Base-by-base conservation (phyloP, 179 eudicot genomes). In the Beta corolliflora region DNA sequence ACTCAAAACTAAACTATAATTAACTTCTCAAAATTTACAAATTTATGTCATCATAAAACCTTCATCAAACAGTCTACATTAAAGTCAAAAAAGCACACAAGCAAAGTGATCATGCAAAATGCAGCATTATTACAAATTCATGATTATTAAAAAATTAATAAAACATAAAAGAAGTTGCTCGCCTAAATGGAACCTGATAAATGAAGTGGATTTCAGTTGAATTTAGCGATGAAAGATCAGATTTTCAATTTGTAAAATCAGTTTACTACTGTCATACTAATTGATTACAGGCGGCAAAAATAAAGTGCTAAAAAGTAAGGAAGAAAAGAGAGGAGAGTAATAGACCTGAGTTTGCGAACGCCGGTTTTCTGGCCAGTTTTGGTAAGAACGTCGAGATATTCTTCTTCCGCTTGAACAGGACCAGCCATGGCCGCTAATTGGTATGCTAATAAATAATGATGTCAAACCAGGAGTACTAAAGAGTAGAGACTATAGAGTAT, bases 321-420 rank as follows among this genome's bases (percentile, higher is more conserved):
- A 36, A 58, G 16, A 7, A 13, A 0, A 75, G 44, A 3, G 18
- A n/a, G 12, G 12, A 13, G 2, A 2, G 6, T 15, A 1, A 44
- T 55, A 64, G 45, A 86, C 98, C 98, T 91, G 83, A 89, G 90
- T 79, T 94, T 94, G 58, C 90, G 69, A 78, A 80, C 19, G 75
- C 97, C 97, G 23, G 93, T 91, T 72, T 89, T 88, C 45, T 86
- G 89, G 52, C 97, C 97, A 29, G 87, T 69, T 75, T 84, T 90
- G 7, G 90, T 91, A 48, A 92, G 94, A 46, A 94, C 92, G 69
- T 94, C 98, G 55, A 94, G 77, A 76, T 83, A 82, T 73, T 94
- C 98, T 79, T 86, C 92, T 79, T 86, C 92, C 73, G 59, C 29
- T 7, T 52, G 71, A 56, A 58, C 81, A 45, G 75, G 8, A 21